phyloP scores from a whole-genome alignment of 805 yeast genomes.

The Sugiyamaella smithiae region DNA sequence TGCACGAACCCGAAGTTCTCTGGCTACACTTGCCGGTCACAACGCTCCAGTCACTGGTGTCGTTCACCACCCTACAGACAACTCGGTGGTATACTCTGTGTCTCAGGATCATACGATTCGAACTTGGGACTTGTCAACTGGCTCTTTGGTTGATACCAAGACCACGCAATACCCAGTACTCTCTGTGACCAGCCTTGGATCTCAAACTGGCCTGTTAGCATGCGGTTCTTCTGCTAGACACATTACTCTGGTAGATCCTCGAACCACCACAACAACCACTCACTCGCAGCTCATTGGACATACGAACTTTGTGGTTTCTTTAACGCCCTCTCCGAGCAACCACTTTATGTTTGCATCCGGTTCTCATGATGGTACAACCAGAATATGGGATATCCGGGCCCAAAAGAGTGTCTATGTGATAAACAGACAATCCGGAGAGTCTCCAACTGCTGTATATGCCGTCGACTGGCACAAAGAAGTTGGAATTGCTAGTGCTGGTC shows the following conservation, averaged over 20 bases:
- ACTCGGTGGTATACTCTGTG: slow-evolving; percentile 85
- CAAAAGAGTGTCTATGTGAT: slow-evolving; percentile 78
- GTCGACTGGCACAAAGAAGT: slow-evolving; percentile 78
- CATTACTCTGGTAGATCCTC: slow-evolving; percentile 89
- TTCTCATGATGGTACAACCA: slow-evolving; percentile 94
- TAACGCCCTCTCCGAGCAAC: slow-evolving; percentile 71
- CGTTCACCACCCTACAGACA: slow-evolving; percentile 66
- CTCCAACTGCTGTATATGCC: slow-evolving; percentile 68
- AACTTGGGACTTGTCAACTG: slow-evolving; percentile 94
- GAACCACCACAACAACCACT: slow-evolving; percentile 56
- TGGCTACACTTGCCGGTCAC: slow-evolving; percentile 77
- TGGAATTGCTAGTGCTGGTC: slow-evolving; percentile 91
- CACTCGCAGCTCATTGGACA: slow-evolving; percentile 81
- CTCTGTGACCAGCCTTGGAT: slow-evolving; percentile 66
- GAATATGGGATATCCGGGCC: slow-evolving; percentile 94
- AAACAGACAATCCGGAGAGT: slow-evolving; percentile 57
- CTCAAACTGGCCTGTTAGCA: slow-evolving; percentile 63
- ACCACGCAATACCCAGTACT: slow-evolving; percentile 82
- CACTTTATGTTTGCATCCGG: slow-evolving; percentile 83
- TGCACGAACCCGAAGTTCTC: slow-evolving; percentile 76
- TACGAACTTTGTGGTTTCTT: slow-evolving; percentile 79
- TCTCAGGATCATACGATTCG: slow-evolving; percentile 93
- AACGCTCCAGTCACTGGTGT: slow-evolving; percentile 84
- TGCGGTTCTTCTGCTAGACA: slow-evolving; percentile 99
- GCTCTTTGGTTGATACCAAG: slow-evolving; percentile 81